Evolutionary conservation across 352 stramenopile genomes (phyloP).

Genomic region (Globisporangium cylindrosporum): DNA sequence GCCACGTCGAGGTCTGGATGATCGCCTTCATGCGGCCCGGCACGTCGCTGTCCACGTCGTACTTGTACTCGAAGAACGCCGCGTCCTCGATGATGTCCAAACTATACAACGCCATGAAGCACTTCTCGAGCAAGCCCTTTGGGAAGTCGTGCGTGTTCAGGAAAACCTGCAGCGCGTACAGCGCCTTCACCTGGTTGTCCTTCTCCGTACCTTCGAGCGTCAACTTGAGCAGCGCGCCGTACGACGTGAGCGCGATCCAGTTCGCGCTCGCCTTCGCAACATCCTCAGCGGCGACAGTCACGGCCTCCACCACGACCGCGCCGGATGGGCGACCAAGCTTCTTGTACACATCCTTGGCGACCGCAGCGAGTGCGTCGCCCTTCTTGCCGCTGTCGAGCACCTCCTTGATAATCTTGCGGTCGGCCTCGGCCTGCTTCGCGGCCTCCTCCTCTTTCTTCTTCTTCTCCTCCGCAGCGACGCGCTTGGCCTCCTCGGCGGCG

Average conservation of each 20-base stretch:
- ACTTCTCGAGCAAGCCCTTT: conserved; percentile 79
- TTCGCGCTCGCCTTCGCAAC: conserved; percentile 78
- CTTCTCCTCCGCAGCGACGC: conserved; percentile 52
- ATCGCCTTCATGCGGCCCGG: conserved; percentile 82
- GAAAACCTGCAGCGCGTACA: conserved; percentile 78
- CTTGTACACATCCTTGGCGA: conserved; percentile 54
- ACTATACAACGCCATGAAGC: conserved; percentile 84
- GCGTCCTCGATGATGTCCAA: conserved; percentile 78
- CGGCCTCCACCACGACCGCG: conserved; percentile 52
- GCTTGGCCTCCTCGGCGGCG: conserved; percentile 63
- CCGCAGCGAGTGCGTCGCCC: conserved; percentile 51
- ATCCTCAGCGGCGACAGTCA: conserved; percentile 49
- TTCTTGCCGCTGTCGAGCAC: conserved; percentile 63
- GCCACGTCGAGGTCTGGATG: conserved; percentile 76
- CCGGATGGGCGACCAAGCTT: conserved; percentile 40
- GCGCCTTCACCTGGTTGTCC: conserved; percentile 64
- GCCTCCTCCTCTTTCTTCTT: conserved; percentile 49
- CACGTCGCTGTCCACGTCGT: conserved; percentile 70
- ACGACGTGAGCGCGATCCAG: conserved; percentile 64
- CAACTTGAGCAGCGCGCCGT: conserved; percentile 62
- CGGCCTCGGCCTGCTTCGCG: conserved; percentile 43
- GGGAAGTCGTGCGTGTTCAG: conserved; percentile 71
- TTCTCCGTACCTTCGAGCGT: conserved; percentile 46
- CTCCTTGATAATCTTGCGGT: conserved; percentile 55
- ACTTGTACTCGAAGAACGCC: conserved; percentile 87